Conservation (phyloP, 2,329 filamentous ascomycete species). For the Ophiostoma tasmaniense region DNA sequence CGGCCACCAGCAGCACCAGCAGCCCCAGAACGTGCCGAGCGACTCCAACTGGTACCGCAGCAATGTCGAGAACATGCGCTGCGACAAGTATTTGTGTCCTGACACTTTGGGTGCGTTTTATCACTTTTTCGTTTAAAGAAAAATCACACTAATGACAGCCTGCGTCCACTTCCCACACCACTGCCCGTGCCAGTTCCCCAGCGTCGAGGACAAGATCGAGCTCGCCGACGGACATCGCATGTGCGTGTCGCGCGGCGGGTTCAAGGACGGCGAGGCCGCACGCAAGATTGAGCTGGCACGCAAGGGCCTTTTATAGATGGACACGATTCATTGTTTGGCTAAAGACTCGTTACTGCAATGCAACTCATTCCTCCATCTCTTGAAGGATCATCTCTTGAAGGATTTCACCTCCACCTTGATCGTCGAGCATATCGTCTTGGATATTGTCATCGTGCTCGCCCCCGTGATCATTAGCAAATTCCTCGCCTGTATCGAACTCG, state of each 20-base stretch:
- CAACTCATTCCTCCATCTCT: not conserved
- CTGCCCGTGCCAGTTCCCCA: conserved; percentile 81
- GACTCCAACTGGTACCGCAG: conserved; percentile 66
- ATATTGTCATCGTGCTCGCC: too few relatives aligned
- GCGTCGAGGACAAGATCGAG: conserved; percentile 70
- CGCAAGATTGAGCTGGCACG: conserved; percentile 72
- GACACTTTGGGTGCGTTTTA: conserved; percentile 58
- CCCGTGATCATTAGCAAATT: too few relatives aligned
- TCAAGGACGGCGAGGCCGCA: conserved; percentile 59
- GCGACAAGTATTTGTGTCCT: conserved; percentile 89
- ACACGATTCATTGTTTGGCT: not conserved
- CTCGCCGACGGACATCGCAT: conserved; percentile 61
- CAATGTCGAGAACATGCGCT: conserved; percentile 54
- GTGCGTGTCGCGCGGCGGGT: conserved; percentile 68
- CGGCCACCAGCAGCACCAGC: conserved; percentile 42
- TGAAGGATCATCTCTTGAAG: too few relatives aligned
- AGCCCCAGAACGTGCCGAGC: conserved; percentile 72
- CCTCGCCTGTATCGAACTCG: too few relatives aligned
- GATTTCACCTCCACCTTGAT: not conserved
- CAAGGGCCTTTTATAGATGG: conserved; percentile 56
- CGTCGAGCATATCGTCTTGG: not conserved
- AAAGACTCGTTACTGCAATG: not conserved
- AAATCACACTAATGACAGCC: conserved; percentile 35
- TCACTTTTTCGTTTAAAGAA: not conserved
- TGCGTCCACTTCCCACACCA: conserved; percentile 97